These are phyloP conservation scores for Xylaria sp. DNA, from an alignment of 2,329 filamentous ascomycete species.

Conservation along the genomic window DNA sequence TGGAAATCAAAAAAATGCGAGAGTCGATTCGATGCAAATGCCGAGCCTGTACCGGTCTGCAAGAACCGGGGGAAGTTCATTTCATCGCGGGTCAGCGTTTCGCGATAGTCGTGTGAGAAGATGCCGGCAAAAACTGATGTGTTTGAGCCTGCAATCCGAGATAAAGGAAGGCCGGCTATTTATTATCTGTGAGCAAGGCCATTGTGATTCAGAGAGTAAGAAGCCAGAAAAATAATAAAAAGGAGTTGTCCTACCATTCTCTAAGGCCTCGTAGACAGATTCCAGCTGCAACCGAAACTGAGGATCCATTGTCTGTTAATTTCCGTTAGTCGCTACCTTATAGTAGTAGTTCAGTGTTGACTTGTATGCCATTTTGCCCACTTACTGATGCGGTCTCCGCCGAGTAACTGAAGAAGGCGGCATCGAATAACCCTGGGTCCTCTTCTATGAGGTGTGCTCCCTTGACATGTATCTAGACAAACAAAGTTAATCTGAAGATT, in stretches of 20 bases:
- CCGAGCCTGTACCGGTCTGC: neutral
- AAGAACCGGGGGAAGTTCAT: neutral
- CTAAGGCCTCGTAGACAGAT: neutral
- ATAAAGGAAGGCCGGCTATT: neutral
- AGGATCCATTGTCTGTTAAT: neutral
- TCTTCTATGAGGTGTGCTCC: too few species aligned
- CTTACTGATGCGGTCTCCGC: too few species aligned
- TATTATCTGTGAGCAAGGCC: too few species aligned
- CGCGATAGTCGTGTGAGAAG: neutral
- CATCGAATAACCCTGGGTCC: too few species aligned
- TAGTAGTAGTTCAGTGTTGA: too few species aligned
- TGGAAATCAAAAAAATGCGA: slow-evolving; percentile 6
- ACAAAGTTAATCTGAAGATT: too few species aligned
- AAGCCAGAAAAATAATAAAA: too few species aligned
- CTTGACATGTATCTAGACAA: too few species aligned
- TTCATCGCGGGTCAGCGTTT: neutral
- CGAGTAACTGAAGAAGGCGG: too few species aligned
- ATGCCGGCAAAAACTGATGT: neutral
- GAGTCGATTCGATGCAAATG: neutral
- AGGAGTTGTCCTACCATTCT: neutral
- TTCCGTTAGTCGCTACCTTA: too few species aligned
- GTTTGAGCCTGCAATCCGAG: neutral
- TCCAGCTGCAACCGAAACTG: neutral
- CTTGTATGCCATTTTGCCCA: too few species aligned
- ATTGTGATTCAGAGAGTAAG: too few species aligned